phyloP scores from a whole-genome alignment of 305 asterid species.

The Rubia balearica region DNA sequence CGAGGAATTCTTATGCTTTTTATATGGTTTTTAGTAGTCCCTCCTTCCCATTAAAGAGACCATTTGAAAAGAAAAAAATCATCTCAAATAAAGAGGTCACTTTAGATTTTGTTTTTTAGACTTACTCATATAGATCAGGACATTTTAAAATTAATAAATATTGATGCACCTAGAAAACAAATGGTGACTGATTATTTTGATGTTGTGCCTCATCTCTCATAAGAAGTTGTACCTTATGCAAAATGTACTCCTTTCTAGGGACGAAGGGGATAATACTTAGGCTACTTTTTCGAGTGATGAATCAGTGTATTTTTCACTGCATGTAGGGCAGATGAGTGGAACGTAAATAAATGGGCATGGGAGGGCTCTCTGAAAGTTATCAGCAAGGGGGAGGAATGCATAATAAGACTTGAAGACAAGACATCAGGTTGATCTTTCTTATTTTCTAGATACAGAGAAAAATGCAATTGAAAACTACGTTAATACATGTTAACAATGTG shows the following conservation, averaged over 20 bases:
- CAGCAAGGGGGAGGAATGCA: constrained; percentile 92
- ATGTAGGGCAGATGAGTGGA: constrained; percentile 95
- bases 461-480: constrained; percentile 9
- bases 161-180: background rate
- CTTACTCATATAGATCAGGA: no score
- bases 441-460: background rate
- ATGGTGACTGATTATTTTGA: background rate
- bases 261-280: background rate
- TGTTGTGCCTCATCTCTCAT: background rate
- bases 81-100: background rate
- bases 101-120: background rate
- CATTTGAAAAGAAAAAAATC: background rate
- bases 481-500: constrained; percentile 8
- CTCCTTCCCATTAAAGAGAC: background rate
- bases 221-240: background rate
- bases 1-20: background rate
- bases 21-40: background rate
- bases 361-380: constrained; percentile 78
- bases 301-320: constrained; percentile 16
- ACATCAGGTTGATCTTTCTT: constrained; percentile 50
- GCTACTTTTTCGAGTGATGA: background rate
- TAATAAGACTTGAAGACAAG: constrained; percentile 80
- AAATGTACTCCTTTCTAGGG: background rate
- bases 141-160: background rate
- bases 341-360: constrained; percentile 98